Evolutionary conservation across 306 rosid genomes (phyloP).

Genomic region (Cotoneaster glaucophyllus): DNA sequence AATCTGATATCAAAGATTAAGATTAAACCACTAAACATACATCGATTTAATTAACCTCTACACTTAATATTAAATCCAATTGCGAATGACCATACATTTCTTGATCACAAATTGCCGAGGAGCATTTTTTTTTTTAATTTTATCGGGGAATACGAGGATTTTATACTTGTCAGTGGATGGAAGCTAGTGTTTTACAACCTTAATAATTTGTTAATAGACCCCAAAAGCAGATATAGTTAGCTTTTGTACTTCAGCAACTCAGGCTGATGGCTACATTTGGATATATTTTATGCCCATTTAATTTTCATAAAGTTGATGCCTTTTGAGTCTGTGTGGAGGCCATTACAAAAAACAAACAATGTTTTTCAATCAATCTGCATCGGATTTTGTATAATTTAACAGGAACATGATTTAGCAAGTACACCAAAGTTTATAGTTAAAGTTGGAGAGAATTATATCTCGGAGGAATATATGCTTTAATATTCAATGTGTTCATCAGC

Average conservation of each 20-base stretch:
- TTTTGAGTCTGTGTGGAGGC: conserved; percentile 27
- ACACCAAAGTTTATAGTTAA: neutral
- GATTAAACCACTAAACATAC: too few relatives aligned
- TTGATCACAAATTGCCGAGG: too few relatives aligned
- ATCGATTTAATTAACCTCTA: neutral
- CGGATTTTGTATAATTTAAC: neutral
- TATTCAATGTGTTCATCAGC: neutral
- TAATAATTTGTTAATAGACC: conserved; percentile 9
- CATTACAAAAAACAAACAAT: neutral
- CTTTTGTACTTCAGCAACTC: conserved; percentile 13
- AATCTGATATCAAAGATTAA: neutral
- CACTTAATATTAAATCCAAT: too few relatives aligned
- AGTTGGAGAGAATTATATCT: neutral
- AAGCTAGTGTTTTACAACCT: neutral
- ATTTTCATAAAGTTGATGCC: conserved; percentile 28
- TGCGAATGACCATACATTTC: neutral
- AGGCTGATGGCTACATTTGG: conserved; percentile 16
- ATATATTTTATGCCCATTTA: conserved; percentile 20
- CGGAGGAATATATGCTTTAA: neutral
- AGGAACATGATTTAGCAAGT: conserved; percentile 1
- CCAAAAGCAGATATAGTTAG: conserved; percentile 8
- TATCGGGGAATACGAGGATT: too few relatives aligned
- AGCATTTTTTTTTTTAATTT: too few relatives aligned
- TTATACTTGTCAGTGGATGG: conserved; percentile 1
- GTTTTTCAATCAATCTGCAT: conserved; percentile 11